phyloP scores from a whole-genome alignment of 768 basidiomycete genomes.

The Zangia roseola region DNA sequence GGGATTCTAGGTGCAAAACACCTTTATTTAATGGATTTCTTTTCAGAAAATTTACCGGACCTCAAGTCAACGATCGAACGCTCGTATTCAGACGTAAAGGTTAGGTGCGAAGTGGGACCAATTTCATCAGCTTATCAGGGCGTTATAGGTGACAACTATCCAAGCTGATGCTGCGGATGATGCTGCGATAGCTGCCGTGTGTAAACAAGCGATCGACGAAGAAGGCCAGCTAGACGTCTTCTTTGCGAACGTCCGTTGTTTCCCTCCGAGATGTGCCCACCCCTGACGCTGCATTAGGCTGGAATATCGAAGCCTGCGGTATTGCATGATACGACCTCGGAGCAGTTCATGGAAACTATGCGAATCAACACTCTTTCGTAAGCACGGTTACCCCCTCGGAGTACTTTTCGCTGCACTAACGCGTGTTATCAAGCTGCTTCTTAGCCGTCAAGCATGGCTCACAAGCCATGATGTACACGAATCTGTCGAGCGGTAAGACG shows the following conservation, averaged over 20 bases:
- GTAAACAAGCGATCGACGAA: constrained; percentile 71
- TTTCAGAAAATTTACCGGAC: constrained; percentile 62
- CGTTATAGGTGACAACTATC: constrained; percentile 65
- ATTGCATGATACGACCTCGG: constrained; percentile 55
- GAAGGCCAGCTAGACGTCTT: constrained; percentile 90
- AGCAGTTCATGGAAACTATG: constrained; percentile 74
- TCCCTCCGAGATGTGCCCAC: not conserved
- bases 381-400: constrained; percentile 10
- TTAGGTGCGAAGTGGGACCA: constrained; percentile 24
- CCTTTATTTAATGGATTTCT: constrained; percentile 76
- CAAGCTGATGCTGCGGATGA: constrained; percentile 87
- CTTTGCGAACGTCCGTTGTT: constrained; percentile 79
- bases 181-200: constrained; percentile 59
- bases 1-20: constrained; percentile 61
- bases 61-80: constrained; percentile 66
- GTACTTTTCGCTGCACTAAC: not conserved
- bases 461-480: constrained; percentile 70
- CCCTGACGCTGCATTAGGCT: constrained; percentile 46
- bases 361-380: constrained; percentile 73
- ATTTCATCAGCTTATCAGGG: constrained; percentile 10
- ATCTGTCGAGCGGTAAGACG: constrained; percentile 67
- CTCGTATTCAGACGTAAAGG: constrained; percentile 78
- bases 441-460: constrained; percentile 87
- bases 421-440: constrained; percentile 60
- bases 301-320: constrained; percentile 50